A percentile compares a stretch with the other conserved stretches of the same genome.
Evolutionary conservation across 2,329 filamentous ascomycete genomes (phyloP).

Genomic region (Scedosporium apiospermum): DNA sequence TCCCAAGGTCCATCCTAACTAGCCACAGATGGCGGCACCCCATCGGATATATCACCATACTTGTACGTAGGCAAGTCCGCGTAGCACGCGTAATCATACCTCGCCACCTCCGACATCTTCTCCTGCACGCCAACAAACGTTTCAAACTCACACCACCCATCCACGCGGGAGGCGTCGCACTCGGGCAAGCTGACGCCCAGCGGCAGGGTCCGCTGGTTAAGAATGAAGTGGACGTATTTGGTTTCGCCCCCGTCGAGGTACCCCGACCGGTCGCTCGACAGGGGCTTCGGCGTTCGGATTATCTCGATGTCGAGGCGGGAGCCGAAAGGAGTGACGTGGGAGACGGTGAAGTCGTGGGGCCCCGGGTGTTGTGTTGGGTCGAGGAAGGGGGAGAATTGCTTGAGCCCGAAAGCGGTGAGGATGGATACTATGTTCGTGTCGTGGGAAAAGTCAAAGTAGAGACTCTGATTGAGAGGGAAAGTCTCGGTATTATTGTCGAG

Average conservation of each 20-base stretch:
- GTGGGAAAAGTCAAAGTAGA: slow-evolving; percentile 73
- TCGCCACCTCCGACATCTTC: slow-evolving; percentile 44
- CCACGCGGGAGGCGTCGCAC: slow-evolving; percentile 52
- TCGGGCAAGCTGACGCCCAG: slow-evolving; percentile 55
- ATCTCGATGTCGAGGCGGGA: slow-evolving; percentile 66
- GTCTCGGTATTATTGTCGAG: slow-evolving; percentile 58
- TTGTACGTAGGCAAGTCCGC: slow-evolving; percentile 34
- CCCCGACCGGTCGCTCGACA: slow-evolving; percentile 43
- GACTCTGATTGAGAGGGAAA: slow-evolving; percentile 62
- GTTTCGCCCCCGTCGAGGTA: slow-evolving; percentile 47
- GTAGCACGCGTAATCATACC: slow-evolving; percentile 59
- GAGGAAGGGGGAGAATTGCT: slow-evolving; percentile 54
- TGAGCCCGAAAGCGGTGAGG: slow-evolving; percentile 62
- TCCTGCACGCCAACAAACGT: slow-evolving; percentile 57
- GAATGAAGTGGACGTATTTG: slow-evolving; percentile 62
- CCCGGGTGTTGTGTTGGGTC: slow-evolving; percentile 45
- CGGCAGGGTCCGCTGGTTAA: slow-evolving; percentile 66
- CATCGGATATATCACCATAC: slow-evolving; percentile 30
- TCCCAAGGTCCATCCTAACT: background rate
- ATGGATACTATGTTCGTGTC: slow-evolving; percentile 65
- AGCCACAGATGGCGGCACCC: slow-evolving; percentile 16
- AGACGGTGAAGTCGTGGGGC: slow-evolving; percentile 53
- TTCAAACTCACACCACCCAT: slow-evolving; percentile 68
- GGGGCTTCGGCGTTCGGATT: slow-evolving; percentile 56
- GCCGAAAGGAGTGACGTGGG: slow-evolving; percentile 61